Evolutionary conservation across 2,329 filamentous ascomycete genomes (phyloP), one percentile per base, ranked within the genome.

Genomic region (Curvularia hawaiiensis): DNA sequence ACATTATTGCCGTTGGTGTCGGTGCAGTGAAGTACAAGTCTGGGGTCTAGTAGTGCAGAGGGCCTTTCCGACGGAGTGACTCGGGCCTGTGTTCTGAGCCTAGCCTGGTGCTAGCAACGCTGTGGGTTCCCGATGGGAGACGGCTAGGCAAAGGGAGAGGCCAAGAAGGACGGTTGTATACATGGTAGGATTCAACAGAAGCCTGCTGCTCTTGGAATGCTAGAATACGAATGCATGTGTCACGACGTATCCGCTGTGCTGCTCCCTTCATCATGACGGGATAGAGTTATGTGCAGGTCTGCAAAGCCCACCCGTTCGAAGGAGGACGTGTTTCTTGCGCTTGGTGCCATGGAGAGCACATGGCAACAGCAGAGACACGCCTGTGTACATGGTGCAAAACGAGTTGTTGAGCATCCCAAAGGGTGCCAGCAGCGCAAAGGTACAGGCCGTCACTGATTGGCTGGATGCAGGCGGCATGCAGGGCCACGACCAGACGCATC

Each of bases 401-500:
- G 8, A 9, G 46, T 39, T 39, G 46, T 49, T 18, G 20, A 7
- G 33, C 8, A 18, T 20, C 28, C 9, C 16, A 46, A 30, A 33
- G 28, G 28, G 28, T 39, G 22, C 2, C 14, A 28, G 31, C 11
- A 28, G 24, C 22, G 14, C n/a, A 24, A 26, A 52, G 50, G 50
- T 38, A 52, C 50, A 26, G 30, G 20, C 2, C 20, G 16, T 9
- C 3, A 38, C 14, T 45, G 28, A 52, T 52, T 52, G 40, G 50
- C 30, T 38, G 30, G 11, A 28, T 22, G 40, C 30, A 44, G 22
- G 22, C 20, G 12, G 50, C 35, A 52, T 52, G 50, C 50, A 52
- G 50, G 50, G 31, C 28, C 28, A 44, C 26, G 41, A 28, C 50
- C 16, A 52, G 41, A 52, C 41, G 12, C 16, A 14, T 46, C 43